Evolutionary conservation across 202 grass and related monocot species (phyloP).

Genomic region (Setaria viridis): DNA sequence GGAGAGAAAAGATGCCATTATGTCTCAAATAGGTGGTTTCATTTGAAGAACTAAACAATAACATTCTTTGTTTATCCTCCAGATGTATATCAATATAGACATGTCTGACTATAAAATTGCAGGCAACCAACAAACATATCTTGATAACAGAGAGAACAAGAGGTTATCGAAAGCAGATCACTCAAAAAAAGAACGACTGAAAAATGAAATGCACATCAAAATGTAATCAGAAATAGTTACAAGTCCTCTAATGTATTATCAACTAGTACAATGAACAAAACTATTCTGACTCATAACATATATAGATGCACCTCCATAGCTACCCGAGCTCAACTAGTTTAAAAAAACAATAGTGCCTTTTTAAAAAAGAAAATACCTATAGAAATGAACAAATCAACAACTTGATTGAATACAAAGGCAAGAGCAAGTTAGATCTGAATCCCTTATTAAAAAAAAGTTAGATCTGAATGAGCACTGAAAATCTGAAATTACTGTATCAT

Average conservation of each 20-base stretch:
- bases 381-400: conserved; percentile 10
- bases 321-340: conserved; percentile 1
- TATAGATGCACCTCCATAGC: conserved; percentile 18
- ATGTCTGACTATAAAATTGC: conserved; percentile 32
- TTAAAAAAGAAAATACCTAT: conserved; percentile 4
- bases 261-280: conserved; percentile 17
- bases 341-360: neutral
- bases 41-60: conserved; percentile 37
- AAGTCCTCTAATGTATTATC: neutral
- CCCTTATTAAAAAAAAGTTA: neutral
- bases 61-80: neutral
- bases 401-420: neutral
- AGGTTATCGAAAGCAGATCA: neutral
- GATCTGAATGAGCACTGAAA: conserved; percentile 1
- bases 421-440: conserved; percentile 7
- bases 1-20: conserved; percentile 2
- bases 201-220: neutral
- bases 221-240: neutral
- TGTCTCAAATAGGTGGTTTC: conserved; percentile 7
- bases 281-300: conserved; percentile 5
- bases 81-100: conserved; percentile 25
- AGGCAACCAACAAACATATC: conserved; percentile 10
- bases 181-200: neutral
- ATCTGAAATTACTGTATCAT: neutral
- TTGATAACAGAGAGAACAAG: conserved; percentile 34